These are phyloP conservation scores for Alternaria viburni DNA, from an alignment of 2,329 filamentous ascomycete genomes.

Conservation along the genomic window DNA sequence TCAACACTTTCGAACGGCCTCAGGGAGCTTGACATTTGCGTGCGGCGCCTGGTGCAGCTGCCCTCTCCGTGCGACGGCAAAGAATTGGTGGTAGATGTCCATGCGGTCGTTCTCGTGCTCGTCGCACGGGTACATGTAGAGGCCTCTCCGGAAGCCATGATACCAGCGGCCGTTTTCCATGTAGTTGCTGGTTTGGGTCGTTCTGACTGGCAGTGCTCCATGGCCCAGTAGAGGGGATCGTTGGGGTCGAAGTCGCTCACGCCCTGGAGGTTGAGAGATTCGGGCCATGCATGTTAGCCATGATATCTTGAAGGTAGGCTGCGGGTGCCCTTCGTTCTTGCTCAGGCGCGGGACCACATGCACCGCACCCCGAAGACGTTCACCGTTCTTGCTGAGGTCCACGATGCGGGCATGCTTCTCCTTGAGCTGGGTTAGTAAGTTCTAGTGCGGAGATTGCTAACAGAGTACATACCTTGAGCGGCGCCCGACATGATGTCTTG, in stretches of 20 bases:
- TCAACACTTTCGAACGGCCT: not conserved
- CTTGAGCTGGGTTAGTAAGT: conserved; percentile 14
- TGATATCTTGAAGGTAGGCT: conserved; percentile 42
- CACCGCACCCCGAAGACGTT: not conserved
- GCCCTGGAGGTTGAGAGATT: conserved; percentile 84
- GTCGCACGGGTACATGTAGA: conserved; percentile 80
- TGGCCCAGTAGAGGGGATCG: conserved; percentile 78
- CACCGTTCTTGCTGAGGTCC: not conserved
- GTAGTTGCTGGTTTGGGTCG: conserved; percentile 54
- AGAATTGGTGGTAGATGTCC: conserved; percentile 82
- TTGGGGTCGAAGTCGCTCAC: conserved; percentile 81
- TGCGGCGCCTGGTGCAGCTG: conserved; percentile 54
- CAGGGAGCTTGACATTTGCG: not conserved
- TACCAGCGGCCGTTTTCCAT: conserved; percentile 73
- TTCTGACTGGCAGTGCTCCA: conserved; percentile 66
- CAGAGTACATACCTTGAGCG: not conserved
- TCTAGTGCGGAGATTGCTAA: not conserved
- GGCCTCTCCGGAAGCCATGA: conserved; percentile 69
- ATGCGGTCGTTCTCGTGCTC: conserved; percentile 78
- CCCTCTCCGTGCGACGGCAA: conserved; percentile 67
- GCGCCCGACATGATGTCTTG: not conserved
- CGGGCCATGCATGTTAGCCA: conserved; percentile 47
- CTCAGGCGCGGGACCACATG: conserved; percentile 36
- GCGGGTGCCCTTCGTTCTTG: conserved; percentile 32
- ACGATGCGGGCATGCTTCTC: not conserved